Base-by-base conservation (phyloP, 2,329 filamentous ascomycete species). In the Calonectria henricotiae region DNA sequence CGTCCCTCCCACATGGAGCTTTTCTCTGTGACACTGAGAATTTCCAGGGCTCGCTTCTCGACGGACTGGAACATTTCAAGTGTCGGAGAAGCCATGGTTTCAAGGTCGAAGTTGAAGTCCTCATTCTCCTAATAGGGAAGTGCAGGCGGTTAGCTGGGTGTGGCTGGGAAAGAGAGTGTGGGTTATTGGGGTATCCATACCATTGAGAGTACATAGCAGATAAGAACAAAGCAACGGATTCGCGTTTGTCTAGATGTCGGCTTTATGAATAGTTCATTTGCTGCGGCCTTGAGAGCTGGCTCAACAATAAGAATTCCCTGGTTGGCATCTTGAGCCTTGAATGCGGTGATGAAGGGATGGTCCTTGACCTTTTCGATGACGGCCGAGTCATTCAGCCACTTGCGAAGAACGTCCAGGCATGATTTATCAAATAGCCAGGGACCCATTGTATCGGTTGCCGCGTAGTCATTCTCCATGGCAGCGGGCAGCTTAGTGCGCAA, bases 321-420 rank as follows among this genome's bases (percentile, higher is more conserved):
- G 17, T 68, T 25, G 0, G 41, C 46, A 2, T 30, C 58, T 3
- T 44, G 1, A 3, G n/a, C 49, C 35, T 69, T 69, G 37, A 69
- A 65, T 4, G 44, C 49, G 2, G 25, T 32, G 8, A 71, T 49
- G 30, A 71, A 12, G 1, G 70, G 58, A 11, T 44, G 27, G 11
- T 69, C 62, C 27, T 67, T 69, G 35, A 69, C 67, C 15, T 61
- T 65, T 23, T 69, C 66, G 30, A 69, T 67, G 5, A 69, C 70
- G 5, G 70, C 67, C 23, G 70, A 71, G 41, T 70, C 70, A n/a
- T 62, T 62, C 37, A 72, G 55, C 70, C 70, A 72, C 41, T 62
- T 67, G n/a, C 58, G 4, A 4, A 72, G 20, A 4, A 12, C 37
- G 5, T 67, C 44, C 6, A 51, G 25, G 2, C 60, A 60, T 17